These are phyloP conservation scores for Pyropia yezoensis DNA, from an alignment of 23 red algal species.

Conservation along the genomic window DNA sequence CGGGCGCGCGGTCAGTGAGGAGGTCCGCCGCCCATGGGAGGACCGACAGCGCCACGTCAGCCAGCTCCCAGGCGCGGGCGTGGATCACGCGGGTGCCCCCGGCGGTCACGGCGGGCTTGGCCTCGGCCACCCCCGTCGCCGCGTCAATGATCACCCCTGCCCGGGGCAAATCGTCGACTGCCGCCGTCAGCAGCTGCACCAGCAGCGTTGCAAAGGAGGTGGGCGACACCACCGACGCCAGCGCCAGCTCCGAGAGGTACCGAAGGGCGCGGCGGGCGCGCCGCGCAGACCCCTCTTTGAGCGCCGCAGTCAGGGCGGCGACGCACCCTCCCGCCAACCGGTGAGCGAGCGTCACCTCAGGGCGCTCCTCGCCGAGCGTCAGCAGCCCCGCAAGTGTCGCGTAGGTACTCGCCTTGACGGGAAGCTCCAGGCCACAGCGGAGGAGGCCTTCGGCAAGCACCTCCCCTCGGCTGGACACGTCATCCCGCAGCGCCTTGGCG, in stretches of 20 bases:
- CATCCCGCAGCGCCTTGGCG: too few species aligned
- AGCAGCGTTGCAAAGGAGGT: conserved; percentile 28
- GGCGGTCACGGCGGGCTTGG: too few species aligned
- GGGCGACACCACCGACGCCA: conserved; percentile 23
- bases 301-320: conserved; percentile 14
- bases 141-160: conserved; percentile 8
- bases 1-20: conserved; percentile 15
- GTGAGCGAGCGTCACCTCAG: conserved; percentile 22
- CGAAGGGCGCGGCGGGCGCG: conserved; percentile 63
- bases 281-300: conserved; percentile 28
- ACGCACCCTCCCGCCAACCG: conserved; percentile 12
- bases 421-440: conserved; percentile 36
- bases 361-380: conserved; percentile 16
- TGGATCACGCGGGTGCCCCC: conserved; percentile 3
- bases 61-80: conserved; percentile 46
- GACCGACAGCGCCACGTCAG: conserved; percentile 35
- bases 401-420: conserved; percentile 42
- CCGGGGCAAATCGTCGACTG: conserved; percentile 25
- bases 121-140: too few species aligned
- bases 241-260: conserved; percentile 58
- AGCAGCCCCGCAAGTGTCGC: conserved; percentile 47
- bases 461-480: neutral
- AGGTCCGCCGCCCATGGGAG: conserved; percentile 29
- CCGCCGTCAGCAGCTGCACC: conserved; percentile 28
- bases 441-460: conserved; percentile 7